Conservation (phyloP, 768 basidiomycete genomes). For the Pleurotus giganteus region DNA sequence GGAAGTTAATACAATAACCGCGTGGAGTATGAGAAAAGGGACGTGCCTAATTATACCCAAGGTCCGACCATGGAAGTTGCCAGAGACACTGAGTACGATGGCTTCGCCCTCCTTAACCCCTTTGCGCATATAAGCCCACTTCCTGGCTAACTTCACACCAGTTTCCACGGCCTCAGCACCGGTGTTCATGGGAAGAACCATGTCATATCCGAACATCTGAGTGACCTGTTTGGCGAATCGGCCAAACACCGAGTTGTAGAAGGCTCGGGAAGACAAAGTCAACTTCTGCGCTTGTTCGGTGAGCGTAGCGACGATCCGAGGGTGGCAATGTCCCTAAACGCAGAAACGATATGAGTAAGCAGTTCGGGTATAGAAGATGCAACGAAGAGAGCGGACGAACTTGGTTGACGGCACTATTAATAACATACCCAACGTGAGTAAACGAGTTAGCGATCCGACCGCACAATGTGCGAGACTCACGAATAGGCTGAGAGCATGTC, state of each 20-base stretch:
- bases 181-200: constrained; percentile 98
- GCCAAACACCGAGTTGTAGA: constrained; percentile 92
- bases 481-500: constrained; percentile 99
- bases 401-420: constrained; percentile 80
- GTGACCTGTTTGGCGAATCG: constrained; percentile 86
- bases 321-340: constrained; percentile 85
- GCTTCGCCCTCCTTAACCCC: constrained; percentile 80
- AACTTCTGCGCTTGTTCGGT: constrained; percentile 83
- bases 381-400: constrained; percentile 33
- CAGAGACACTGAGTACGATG: constrained; percentile 78
- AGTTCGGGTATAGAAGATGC: constrained; percentile 10
- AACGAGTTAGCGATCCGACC: constrained; percentile 2
- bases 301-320: constrained; percentile 78
- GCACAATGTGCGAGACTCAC: constrained; percentile 44
- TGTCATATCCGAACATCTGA: constrained; percentile 85
- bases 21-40: background rate
- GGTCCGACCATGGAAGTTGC: constrained; percentile 97
- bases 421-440: constrained; percentile 2
- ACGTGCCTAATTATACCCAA: constrained; percentile 78
- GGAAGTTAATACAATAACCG: constrained; percentile 14
- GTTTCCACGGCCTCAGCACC: constrained; percentile 99
- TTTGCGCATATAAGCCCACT: constrained; percentile 95
- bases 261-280: constrained; percentile 93
- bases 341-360: constrained; percentile 6
- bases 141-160: constrained; percentile 90